phyloP scores from a whole-genome alignment of 805 yeast species.

The Wickerhamiella bombiphila region DNA sequence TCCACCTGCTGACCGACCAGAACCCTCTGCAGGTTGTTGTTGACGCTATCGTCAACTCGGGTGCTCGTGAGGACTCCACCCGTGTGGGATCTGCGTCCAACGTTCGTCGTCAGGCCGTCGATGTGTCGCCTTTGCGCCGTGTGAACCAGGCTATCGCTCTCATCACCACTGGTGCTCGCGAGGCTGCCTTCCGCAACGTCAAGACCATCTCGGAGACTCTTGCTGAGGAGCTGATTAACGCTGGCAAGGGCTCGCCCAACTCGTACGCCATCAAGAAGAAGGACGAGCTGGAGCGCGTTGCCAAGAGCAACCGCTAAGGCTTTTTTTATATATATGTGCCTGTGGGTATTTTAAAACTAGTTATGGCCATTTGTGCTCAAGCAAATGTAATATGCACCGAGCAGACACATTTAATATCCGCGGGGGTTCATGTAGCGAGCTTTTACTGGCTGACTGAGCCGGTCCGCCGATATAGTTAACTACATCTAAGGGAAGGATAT shows the following conservation, averaged over 20 bases:
- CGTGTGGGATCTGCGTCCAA: conserved; percentile 99
- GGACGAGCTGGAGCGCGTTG: conserved; percentile 99
- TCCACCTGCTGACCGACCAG: conserved; percentile 92
- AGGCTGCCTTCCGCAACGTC: conserved; percentile 99
- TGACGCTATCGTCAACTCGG: conserved; percentile 99
- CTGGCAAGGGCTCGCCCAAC: conserved; percentile 99
- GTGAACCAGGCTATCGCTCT: conserved; percentile 98
- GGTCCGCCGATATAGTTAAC: no score
- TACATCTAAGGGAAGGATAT: no score
- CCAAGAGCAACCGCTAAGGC: conserved; percentile 98
- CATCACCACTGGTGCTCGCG: conserved; percentile 98
- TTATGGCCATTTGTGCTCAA: no score
- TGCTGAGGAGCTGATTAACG: conserved; percentile 99
- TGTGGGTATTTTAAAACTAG: no score
- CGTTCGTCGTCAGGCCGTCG: conserved; percentile 99
- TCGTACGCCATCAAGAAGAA: conserved; percentile 99
- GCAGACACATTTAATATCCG: no score
- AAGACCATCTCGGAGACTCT: conserved; percentile 99
- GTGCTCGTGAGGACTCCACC: conserved; percentile 99
- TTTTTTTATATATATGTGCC: conserved; percentile 12
- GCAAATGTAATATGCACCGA: no score
- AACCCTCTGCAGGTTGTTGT: conserved; percentile 99
- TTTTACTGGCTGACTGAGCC: no score
- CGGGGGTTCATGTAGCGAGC: no score
- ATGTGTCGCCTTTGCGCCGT: conserved; percentile 99